Percentiles rank a stretch among this genome's conserved stretches.
Conservation (phyloP, 306 rosid genomes). For the Dalbergia cochinchinensis region DNA sequence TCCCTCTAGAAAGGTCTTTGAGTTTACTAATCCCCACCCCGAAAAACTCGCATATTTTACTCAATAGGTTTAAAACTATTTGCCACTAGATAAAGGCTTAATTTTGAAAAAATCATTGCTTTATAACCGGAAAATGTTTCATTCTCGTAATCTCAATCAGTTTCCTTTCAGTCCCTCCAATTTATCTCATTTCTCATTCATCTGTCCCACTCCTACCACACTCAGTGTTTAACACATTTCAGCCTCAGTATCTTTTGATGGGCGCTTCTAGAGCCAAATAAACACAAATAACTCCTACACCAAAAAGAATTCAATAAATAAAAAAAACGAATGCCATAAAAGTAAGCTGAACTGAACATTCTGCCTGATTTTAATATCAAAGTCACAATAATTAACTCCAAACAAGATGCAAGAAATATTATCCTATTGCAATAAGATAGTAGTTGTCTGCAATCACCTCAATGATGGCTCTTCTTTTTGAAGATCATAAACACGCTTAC, state of each 20-base stretch:
- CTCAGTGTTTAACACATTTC: background rate
- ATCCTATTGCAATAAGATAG: constrained; percentile 20
- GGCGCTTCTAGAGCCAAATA: constrained; percentile 13
- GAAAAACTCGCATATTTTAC: constrained; percentile 2
- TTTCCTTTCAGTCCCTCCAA: background rate
- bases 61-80: constrained; percentile 10
- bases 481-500: constrained; percentile 47
- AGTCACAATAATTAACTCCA: constrained; percentile 15
- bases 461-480: constrained; percentile 51
- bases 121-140: constrained; percentile 2
- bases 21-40: background rate
- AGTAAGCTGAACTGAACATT: constrained; percentile 5
- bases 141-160: background rate
- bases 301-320: background rate
- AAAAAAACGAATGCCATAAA: background rate
- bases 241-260: background rate
- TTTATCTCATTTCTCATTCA: background rate
- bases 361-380: constrained; percentile 8
- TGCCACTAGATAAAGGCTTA: background rate
- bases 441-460: constrained; percentile 56
- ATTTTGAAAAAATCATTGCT: background rate
- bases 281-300: background rate
- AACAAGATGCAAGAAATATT: constrained; percentile 22
- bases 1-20: background rate
- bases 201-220: background rate